These are phyloP conservation scores for Thermothielavioides terrestris DNA, from an alignment of 495 filamentous ascomycete genomes.

Conservation along the genomic window DNA sequence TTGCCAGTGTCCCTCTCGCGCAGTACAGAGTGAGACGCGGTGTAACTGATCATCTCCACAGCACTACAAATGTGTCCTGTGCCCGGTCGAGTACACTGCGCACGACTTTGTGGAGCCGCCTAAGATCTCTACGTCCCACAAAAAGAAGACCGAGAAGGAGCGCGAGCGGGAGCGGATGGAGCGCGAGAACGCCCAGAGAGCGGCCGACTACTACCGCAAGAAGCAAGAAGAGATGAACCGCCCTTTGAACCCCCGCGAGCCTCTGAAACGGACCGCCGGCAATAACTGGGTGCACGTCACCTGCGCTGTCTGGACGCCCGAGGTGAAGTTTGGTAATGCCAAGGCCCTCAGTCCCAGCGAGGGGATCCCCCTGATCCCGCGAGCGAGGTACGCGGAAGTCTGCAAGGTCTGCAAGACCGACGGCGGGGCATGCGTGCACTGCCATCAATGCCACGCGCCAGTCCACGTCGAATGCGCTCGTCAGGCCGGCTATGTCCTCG, in stretches of 20 bases:
- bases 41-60: too few relatives aligned
- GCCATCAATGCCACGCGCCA: slow-evolving; percentile 68
- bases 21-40: too few relatives aligned
- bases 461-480: slow-evolving; percentile 90
- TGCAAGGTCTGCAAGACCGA: slow-evolving; percentile 78
- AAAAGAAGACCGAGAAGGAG: slow-evolving; percentile 87
- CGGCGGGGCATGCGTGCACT: slow-evolving; percentile 71
- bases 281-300: slow-evolving; percentile 99
- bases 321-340: slow-evolving; percentile 82
- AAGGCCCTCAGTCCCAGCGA: slow-evolving; percentile 74
- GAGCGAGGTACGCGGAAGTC: slow-evolving; percentile 53
- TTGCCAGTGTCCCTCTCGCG: too few relatives aligned
- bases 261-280: slow-evolving; percentile 81
- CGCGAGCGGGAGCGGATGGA: slow-evolving; percentile 79
- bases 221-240: slow-evolving; percentile 74
- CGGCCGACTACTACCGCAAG: slow-evolving; percentile 68
- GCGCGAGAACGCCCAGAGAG: slow-evolving; percentile 65
- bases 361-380: slow-evolving; percentile 71
- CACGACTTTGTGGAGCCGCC: slow-evolving; percentile 78
- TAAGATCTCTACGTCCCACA: slow-evolving; percentile 54
- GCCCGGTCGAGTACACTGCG: slow-evolving; percentile 66
- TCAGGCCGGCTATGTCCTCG: slow-evolving; percentile 69
- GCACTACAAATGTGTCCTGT: slow-evolving; percentile 88
- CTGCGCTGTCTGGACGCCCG: slow-evolving; percentile 84
- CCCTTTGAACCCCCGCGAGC: slow-evolving; percentile 77